These are phyloP conservation scores for Apiospora malaysiana DNA, from an alignment of 2,329 filamentous ascomycete species.

Conservation along the genomic window DNA sequence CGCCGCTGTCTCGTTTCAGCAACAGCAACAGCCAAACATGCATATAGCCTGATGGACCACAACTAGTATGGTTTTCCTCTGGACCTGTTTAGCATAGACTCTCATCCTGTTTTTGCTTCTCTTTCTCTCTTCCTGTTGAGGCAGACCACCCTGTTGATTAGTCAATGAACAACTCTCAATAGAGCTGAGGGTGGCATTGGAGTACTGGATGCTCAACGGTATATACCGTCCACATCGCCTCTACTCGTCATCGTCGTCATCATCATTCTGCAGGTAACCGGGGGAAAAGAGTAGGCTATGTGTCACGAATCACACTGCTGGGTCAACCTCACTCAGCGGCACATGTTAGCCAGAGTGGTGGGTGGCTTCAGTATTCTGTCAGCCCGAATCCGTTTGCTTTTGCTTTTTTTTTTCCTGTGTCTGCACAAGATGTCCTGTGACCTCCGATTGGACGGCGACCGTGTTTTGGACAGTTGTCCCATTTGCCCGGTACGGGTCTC, in stretches of 20 bases:
- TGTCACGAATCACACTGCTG: slow-evolving; percentile 4
- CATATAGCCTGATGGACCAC: slow-evolving; percentile 13
- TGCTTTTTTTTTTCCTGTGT: background rate
- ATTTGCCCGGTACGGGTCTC: background rate
- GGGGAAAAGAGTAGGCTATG: background rate
- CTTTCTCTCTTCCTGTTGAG: background rate
- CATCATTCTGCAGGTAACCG: slow-evolving; percentile 12
- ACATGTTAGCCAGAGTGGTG: slow-evolving; percentile 2
- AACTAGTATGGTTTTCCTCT: background rate
- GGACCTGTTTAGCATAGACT: background rate
- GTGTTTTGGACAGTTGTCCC: background rate
- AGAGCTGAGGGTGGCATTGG: background rate
- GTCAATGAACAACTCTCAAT: background rate
- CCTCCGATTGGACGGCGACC: background rate
- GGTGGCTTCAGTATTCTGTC: background rate
- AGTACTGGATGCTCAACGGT: background rate
- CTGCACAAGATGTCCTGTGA: background rate
- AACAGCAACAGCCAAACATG: slow-evolving; percentile 1
- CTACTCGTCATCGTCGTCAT: slow-evolving; percentile 13
- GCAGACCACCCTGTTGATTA: background rate
- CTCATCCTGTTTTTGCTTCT: background rate
- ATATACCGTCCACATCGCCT: background rate
- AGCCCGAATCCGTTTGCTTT: background rate
- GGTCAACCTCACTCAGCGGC: background rate
- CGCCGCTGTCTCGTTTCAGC: slow-evolving; percentile 10